Conservation (phyloP, 2,329 filamentous ascomycete genomes). For the Penicillium paneum region DNA sequence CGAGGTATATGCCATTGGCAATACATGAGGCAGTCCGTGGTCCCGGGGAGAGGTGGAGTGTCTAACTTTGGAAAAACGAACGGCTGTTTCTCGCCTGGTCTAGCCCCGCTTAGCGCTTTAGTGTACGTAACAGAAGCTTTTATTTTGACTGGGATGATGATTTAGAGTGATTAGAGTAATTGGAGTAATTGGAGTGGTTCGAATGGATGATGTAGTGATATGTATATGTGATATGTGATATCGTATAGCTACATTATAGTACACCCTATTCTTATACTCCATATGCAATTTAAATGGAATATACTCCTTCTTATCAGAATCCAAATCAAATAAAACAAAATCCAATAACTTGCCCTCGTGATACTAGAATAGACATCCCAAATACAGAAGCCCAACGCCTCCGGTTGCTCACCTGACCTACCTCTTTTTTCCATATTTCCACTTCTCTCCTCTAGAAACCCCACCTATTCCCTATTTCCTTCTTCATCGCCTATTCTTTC, state of each 20-base stretch:
- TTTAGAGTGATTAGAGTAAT: background rate
- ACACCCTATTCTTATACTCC: no score
- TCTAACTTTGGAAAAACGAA: conserved; percentile 5
- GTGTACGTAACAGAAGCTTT: background rate
- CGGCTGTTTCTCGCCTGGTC: background rate
- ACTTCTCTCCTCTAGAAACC: background rate
- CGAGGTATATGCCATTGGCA: conserved; percentile 6
- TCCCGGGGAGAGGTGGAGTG: background rate
- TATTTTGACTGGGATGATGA: background rate
- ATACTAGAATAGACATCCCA: background rate
- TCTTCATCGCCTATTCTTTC: background rate
- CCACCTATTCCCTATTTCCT: background rate
- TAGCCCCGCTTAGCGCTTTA: conserved; percentile 8
- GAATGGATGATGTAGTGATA: background rate
- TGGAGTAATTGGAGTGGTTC: background rate
- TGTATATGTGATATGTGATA: no score
- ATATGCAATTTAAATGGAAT: background rate
- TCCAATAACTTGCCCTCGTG: background rate
- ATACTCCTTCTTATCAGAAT: background rate
- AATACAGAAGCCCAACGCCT: background rate
- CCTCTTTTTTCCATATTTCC: background rate
- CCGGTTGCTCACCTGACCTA: conserved; percentile 3
- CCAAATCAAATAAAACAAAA: background rate
- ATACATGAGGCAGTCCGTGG: background rate
- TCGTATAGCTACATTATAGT: no score